Evolutionary conservation across 345 rosid genomes (phyloP), one percentile per base, ranked within the genome.

Genomic region (Sisymbrium irio): DNA sequence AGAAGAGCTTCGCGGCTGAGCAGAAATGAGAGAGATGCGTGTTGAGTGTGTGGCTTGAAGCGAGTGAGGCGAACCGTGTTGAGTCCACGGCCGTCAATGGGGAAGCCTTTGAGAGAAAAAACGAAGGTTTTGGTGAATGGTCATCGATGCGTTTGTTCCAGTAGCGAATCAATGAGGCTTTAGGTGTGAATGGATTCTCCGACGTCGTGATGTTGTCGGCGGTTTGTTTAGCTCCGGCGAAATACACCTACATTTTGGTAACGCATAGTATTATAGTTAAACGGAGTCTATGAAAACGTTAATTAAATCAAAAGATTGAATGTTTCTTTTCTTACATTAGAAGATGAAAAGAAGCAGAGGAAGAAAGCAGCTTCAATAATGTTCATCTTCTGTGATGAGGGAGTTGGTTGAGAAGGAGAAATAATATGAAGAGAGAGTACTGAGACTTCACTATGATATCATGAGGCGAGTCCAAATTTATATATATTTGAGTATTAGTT

Each of bases 41-140:
- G 66, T 85, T 57, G 27, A 91, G 88, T 10, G 85, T 72, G 55
- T 84, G 87, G 5, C 68, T 81, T 5, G 87, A 54, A 7, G 97
- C 95, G 80, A 91, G 90, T 82, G 85, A 81, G 51, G 93, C 4
- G 71, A 86, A 91, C 30, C 81, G 73, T 19, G 90, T 86, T 9
- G 94, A 78, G 13, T 94, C 91, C 4, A 88, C 67, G 37, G 86
- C 80, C 3, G 66, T 78, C 36, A 92, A 9, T 0, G 96, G 99
- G 1, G 99, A 95, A 1, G 87, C 91, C 60, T 90, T 95, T 12
- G 96, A 88, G 80, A 88, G 74, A 55, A 95, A 80, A 70, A 92
- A 88, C 45, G 85, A 85, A 3, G 97, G 85, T 46, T 79, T 82
- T 0, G 87, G 82, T 12, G 79, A 67, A 41, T 56, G 20, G 76